Conservation (phyloP, 805 yeast species). For the Cyberlindnera misumaiensis region DNA sequence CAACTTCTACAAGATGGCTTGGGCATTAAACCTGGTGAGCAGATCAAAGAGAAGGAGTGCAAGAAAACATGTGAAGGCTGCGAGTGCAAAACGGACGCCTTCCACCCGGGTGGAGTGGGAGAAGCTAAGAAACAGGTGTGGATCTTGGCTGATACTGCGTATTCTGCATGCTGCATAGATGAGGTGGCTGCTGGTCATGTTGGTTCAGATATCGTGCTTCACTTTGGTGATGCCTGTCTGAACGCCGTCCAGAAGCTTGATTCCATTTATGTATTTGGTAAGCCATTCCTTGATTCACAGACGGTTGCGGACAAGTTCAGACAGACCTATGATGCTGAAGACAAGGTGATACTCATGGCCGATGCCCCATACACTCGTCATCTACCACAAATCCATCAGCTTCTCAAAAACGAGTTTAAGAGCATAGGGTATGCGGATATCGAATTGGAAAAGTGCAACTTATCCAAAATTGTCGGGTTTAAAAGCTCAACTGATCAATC, state of each 20-base stretch:
- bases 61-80: slow-evolving; percentile 19
- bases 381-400: slow-evolving; percentile 33
- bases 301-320: slow-evolving; percentile 34
- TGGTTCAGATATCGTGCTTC: slow-evolving; percentile 74
- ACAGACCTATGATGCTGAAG: slow-evolving; percentile 32
- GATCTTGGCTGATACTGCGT: slow-evolving; percentile 92
- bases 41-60: slow-evolving; percentile 6
- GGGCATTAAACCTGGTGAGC: slow-evolving; percentile 5
- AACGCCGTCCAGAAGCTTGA: slow-evolving; percentile 69
- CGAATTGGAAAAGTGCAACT: slow-evolving; percentile 27
- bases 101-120: slow-evolving; percentile 6
- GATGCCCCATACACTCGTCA: slow-evolving; percentile 59
- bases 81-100: slow-evolving; percentile 16
- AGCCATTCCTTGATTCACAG: slow-evolving; percentile 45
- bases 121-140: slow-evolving; percentile 41
- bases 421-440: slow-evolving; percentile 36
- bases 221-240: slow-evolving; percentile 92
- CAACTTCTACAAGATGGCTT: slow-evolving; percentile 39
- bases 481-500: slow-evolving; percentile 4
- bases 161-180: slow-evolving; percentile 92
- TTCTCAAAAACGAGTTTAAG: slow-evolving; percentile 25
- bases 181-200: slow-evolving; percentile 97
- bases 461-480: slow-evolving; percentile 38
- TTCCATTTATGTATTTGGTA: slow-evolving; percentile 75
- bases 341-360: slow-evolving; percentile 59